phyloP scores from a whole-genome alignment of 768 basidiomycete genomes.

The Podaxis mareebaensis region DNA sequence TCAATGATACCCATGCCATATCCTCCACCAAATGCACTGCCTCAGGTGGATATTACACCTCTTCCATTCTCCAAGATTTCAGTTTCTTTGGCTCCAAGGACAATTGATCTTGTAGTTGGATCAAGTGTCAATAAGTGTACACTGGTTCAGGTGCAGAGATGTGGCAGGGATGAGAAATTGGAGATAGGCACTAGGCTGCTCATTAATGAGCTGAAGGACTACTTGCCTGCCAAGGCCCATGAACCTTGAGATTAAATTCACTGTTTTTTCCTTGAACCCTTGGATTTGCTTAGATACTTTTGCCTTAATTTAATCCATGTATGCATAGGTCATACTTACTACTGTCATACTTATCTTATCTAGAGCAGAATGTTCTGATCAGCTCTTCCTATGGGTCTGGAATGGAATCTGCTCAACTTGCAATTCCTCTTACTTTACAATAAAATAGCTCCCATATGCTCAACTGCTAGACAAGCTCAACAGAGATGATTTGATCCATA shows the following conservation, averaged over 20 bases:
- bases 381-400: too few relatives aligned
- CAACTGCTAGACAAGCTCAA: too few relatives aligned
- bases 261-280: too few relatives aligned
- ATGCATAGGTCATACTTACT: too few relatives aligned
- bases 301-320: too few relatives aligned
- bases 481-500: too few relatives aligned
- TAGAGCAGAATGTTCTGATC: too few relatives aligned
- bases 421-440: too few relatives aligned
- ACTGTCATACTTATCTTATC: too few relatives aligned
- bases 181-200: constrained; percentile 58
- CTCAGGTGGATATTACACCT: constrained; percentile 17
- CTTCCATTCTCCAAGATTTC: constrained; percentile 39
- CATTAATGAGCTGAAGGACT: constrained; percentile 45
- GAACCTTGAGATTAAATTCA: too few relatives aligned
- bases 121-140: constrained; percentile 43
- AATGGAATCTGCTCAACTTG: too few relatives aligned
- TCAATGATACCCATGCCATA: background rate
- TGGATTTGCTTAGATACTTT: background rate
- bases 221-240: constrained; percentile 29
- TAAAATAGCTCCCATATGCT: too few relatives aligned
- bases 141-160: constrained; percentile 52
- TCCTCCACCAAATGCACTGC: constrained; percentile 1
- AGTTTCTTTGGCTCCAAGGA: constrained; percentile 43
- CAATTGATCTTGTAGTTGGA: constrained; percentile 33
- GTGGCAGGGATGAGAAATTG: constrained; percentile 49